Conservation (phyloP, 2,329 filamentous ascomycete genomes). For the Ophiocordyceps sinensis region DNA sequence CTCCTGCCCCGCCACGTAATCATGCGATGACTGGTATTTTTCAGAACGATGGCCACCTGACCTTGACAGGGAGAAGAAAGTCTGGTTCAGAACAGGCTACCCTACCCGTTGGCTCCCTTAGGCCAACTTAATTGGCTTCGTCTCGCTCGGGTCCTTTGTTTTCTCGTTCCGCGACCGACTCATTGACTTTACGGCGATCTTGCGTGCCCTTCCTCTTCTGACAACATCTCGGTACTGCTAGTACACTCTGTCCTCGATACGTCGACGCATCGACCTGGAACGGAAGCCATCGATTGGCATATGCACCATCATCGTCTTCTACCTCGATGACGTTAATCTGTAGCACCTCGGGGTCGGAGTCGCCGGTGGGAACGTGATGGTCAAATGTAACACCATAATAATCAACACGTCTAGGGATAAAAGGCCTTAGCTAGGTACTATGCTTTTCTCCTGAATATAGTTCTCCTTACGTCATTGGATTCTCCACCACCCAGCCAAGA, state of each 20-base stretch:
- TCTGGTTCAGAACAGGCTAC: no score
- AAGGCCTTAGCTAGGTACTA: not conserved
- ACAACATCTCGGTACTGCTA: not conserved
- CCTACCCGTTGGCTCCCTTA: no score
- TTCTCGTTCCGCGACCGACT: not conserved
- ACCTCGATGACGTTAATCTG: not conserved
- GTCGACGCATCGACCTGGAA: not conserved
- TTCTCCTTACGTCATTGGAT: not conserved
- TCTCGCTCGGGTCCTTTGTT: not conserved
- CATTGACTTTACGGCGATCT: not conserved
- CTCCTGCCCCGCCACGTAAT: no score
- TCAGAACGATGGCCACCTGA: no score
- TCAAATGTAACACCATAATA: not conserved
- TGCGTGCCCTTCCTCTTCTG: not conserved
- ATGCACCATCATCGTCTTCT: not conserved
- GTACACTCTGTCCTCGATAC: not conserved
- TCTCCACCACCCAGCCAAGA: not conserved
- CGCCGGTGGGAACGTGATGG: not conserved
- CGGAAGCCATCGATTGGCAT: not conserved
- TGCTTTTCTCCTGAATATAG: not conserved
- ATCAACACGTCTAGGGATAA: not conserved
- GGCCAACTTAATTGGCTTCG: no score
- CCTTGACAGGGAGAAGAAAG: no score
- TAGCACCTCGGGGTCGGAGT: not conserved
- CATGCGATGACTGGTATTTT: no score